phyloP scores from a whole-genome alignment of 2,329 filamentous ascomycete species.

The Aspergillus sergii region DNA sequence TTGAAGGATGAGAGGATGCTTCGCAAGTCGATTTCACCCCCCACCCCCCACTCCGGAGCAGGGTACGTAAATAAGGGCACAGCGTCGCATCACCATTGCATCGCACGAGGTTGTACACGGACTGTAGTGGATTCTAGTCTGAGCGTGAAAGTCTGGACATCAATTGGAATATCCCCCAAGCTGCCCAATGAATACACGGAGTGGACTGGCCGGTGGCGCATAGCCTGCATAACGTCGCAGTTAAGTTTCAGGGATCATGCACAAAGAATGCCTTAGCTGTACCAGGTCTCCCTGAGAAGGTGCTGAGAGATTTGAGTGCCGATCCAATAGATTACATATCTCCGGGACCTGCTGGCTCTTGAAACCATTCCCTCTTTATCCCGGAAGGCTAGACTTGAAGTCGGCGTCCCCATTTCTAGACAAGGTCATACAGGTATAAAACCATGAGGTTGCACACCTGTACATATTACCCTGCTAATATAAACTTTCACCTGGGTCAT shows the following conservation, averaged over 20 bases:
- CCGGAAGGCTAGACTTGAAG: neutral
- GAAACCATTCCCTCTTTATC: neutral
- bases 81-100: neutral
- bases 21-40: neutral
- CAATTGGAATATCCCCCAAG: neutral
- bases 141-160: neutral
- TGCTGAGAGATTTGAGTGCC: neutral
- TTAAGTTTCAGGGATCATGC: neutral
- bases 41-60: too few species aligned
- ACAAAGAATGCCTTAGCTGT: neutral
- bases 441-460: too few species aligned
- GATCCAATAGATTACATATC: neutral
- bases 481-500: too few species aligned
- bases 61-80: neutral
- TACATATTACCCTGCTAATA: too few species aligned
- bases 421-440: too few species aligned
- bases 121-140: neutral
- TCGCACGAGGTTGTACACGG: neutral
- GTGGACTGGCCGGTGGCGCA: neutral
- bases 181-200: neutral
- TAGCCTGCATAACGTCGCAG: neutral
- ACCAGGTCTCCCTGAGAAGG: neutral
- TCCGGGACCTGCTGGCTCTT: neutral
- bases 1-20: neutral
- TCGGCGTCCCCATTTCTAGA: too few species aligned